Evolutionary conservation across 169 alveolate species (phyloP), one percentile per base, ranked within the genome.

Genomic region (Theileria annulata): DNA sequence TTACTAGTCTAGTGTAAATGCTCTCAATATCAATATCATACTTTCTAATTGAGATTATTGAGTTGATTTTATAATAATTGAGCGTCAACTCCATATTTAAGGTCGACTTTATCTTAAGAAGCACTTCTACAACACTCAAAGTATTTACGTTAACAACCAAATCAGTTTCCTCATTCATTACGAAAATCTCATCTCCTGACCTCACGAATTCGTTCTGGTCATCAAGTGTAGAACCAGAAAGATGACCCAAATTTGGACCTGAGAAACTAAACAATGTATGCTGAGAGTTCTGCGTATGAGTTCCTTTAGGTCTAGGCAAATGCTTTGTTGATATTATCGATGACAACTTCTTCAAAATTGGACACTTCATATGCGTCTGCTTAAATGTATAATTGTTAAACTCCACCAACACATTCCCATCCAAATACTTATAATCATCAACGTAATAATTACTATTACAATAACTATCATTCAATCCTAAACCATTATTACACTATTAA

Each of bases 401-500:
- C 71, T 62, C 71, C 17, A 30, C 71, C 37, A 62, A 21, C 49
- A 62, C 71, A 37, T 62, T 62, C 48, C 71, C 71, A 47, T 62
- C 71, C 71, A 62, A 21, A 37, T 62, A 62, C 71, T 62, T 62
- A 47, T 62, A 62, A 47, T 62, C 71, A 37, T 62, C 71, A 19
- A n/a, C 71, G 31, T 62, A 62, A 37, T 62, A 62, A 37, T 62
- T n/a, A 37, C 37, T 62, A 37, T 62, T 62, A 21, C 71, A 62
- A 37, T 62, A 62, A 21, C 71, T 62, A 19, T 62, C 71, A 15
- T 15, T 62, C 27, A 62, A 10, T 15, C 71, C 67, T 58, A 58
- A 10, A 58, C 3, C 35, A 58, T 58, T n/a, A 25, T 58, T 35
- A 42, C 15, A 3, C 19, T 42, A 17, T 42, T 42, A n/a, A 58